phyloP scores from a whole-genome alignment of 805 yeast genomes.

The Tetrapisispora phaffii region DNA sequence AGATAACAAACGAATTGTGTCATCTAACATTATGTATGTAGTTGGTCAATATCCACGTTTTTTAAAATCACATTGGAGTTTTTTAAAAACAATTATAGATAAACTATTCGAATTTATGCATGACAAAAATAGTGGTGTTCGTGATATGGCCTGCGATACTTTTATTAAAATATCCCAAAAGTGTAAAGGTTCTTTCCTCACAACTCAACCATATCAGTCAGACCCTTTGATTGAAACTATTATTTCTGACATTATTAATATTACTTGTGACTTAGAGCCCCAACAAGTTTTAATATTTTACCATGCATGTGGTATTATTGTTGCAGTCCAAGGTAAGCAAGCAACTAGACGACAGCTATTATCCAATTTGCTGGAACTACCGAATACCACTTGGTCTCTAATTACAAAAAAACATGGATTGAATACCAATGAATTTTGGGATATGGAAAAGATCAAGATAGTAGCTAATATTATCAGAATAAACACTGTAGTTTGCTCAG shows the following conservation, averaged over 20 bases:
- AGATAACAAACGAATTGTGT: conserved; percentile 93
- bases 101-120: conserved; percentile 97
- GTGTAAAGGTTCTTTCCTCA: conserved; percentile 88
- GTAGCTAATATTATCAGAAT: conserved; percentile 86
- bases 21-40: conserved; percentile 96
- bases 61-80: conserved; percentile 94
- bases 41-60: conserved; percentile 98
- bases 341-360: conserved; percentile 58
- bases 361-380: conserved; percentile 69
- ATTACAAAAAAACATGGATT: conserved; percentile 70
- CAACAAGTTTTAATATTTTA: conserved; percentile 93
- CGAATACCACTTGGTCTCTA: conserved; percentile 86
- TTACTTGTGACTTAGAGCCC: conserved; percentile 83
- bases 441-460: conserved; percentile 73
- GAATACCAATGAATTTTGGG: conserved; percentile 63
- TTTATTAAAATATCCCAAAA: conserved; percentile 87
- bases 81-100: conserved; percentile 83
- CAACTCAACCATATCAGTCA: conserved; percentile 68
- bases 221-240: conserved; percentile 87
- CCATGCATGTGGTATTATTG: conserved; percentile 88
- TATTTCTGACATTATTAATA: conserved; percentile 62
- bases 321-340: conserved; percentile 67
- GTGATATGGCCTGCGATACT: conserved; percentile 99
- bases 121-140: conserved; percentile 97
- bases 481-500: conserved; percentile 85